Base-by-base conservation (phyloP, 2,329 filamentous ascomycete species). In the Talaromyces islandicus region DNA sequence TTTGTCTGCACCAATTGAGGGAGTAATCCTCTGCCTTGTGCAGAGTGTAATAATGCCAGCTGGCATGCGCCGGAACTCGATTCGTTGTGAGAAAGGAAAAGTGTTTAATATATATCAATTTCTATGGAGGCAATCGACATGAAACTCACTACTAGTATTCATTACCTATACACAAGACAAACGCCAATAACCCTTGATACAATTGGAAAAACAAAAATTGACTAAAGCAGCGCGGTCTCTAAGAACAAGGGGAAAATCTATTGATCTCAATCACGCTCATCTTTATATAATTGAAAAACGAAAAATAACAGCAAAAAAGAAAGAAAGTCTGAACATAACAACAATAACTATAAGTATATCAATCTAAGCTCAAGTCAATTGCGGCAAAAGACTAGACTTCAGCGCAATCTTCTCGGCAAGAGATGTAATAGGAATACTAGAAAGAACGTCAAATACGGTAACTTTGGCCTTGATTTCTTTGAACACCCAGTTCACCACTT, bases 361-460 rank as follows among this genome's bases (percentile, higher is more conserved):
- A 35, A 35, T 38, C 17, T 38, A 38, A n/a, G 17, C 9, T 50
- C 43, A 50, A 9, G 43, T 25, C 19, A 50, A 50, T 14, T 50
- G 43, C 10, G 43, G 43, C 2, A 50, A 19, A 21, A 50, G 24
- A 24, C 43, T 50, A 24, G 43, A 50, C 43, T 55, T 55, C 5
- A 55, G 14, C 24, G 53, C 53, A 32, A 55, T 38, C 27, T 55
- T 55, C 12, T 38, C 53, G 7, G 53, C 30, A 24, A 55, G 35
- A 2, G 30, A 38, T 32, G 53, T 38, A 17, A 55, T 55, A 6
- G 53, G 35, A 30, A 55, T 38, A 17, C 24, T 24, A 38, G 30
- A 25, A n/a, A 55, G 35, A 14, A 76, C 73, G 17, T 75, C 71
- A 60, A 76, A 73, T 9, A 74, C 70, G 3, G 50, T 59, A 2